Evolutionary conservation across 257 asterid genomes (phyloP), one percentile per base, ranked within the genome.

Genomic region (Solanum phureja): DNA sequence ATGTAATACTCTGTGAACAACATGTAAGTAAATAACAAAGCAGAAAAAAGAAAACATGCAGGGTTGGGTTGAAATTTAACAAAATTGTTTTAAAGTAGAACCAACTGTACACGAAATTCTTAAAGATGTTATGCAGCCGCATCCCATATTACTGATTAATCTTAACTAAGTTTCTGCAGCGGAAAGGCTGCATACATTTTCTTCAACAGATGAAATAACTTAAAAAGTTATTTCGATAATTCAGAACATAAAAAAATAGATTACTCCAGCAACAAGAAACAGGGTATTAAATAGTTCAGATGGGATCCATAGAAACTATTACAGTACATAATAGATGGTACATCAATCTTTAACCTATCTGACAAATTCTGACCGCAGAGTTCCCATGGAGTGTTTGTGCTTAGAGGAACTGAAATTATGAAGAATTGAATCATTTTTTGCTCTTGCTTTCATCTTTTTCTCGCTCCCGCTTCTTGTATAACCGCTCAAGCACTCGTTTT

Each of bases 401-500:
- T 27, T 11, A 18, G 6, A 49, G 69, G 29, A 49, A 29, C 85
- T 29, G 68, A 46, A 49, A 27, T 10, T 5, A 29, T 49, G 68
- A 81, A 9, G 42, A 46, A 8, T 10, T 2, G 23, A 46, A 16
- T 94, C 94, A 95, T 90, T 90, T 94, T 88, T 89, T 93, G 88
- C 84, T 93, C 88, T 90, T 92, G 92, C 91, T 91, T 76, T 92
- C 96, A 23, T 92, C 98, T 85, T 87, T 91, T 18, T 91, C 92
- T 21, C 60, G 92, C 93, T 96, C 98, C 87, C 96, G 91, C 76
- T 94, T 95, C 94, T 94, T 94, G 85, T 94, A 95, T 72, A 97
- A 86, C 69, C 92, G 94, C 91, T 97, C 98, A 19, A 97, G 93
- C 35, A 93, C 94, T 1, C 96, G 94, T 91, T 95, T 95, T 4